phyloP scores from a whole-genome alignment of 495 filamentous ascomycete species.

The Tetracladium setigerum region DNA sequence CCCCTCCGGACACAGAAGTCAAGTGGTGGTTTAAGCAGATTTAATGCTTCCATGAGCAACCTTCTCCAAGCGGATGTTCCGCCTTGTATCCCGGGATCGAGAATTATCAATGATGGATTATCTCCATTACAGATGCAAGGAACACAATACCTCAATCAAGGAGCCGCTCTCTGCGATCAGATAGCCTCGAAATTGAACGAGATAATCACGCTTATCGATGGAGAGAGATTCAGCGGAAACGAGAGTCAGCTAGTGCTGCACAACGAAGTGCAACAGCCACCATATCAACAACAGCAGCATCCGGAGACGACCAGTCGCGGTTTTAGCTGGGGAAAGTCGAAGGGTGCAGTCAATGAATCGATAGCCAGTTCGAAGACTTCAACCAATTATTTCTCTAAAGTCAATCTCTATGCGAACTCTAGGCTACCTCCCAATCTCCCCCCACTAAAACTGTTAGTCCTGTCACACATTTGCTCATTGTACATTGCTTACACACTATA shows the following conservation, averaged over 20 bases:
- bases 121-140: constrained; percentile 28
- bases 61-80: constrained; percentile 30
- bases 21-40: constrained; percentile 4
- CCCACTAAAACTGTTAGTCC: constrained; percentile 53
- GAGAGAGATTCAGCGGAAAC: constrained; percentile 51
- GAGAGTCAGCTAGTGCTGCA: constrained; percentile 51
- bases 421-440: constrained; percentile 59
- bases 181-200: constrained; percentile 51
- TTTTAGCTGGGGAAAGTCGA: constrained; percentile 8
- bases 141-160: constrained; percentile 34
- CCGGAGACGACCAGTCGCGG: constrained; percentile 10
- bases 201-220: constrained; percentile 62
- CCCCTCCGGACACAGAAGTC: constrained; percentile 8
- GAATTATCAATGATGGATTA: constrained; percentile 28
- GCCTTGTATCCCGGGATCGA: constrained; percentile 24
- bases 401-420: constrained; percentile 71
- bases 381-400: constrained; percentile 65
- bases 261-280: constrained; percentile 26
- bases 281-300: constrained; percentile 14
- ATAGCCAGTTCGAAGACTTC: constrained; percentile 14
- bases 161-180: constrained; percentile 44
- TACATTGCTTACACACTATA: constrained; percentile 24
- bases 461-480: neutral
- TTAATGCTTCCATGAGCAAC: constrained; percentile 22
- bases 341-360: constrained; percentile 13